Evolutionary conservation across 345 rosid genomes (phyloP).

Genomic region (Euphorbia lathyris): DNA sequence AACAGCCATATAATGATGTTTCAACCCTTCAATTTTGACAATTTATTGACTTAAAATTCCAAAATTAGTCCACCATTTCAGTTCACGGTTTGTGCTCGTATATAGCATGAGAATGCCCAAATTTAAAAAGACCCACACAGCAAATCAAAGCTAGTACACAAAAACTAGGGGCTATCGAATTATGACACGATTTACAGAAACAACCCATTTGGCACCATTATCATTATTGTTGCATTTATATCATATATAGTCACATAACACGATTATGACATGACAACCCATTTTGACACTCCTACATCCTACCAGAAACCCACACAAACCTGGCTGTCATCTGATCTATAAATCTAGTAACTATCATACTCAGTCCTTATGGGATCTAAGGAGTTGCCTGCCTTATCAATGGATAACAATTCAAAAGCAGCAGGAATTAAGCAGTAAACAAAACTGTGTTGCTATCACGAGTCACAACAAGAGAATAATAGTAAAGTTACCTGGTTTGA

Average conservation of each 20-base stretch:
- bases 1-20: not conserved
- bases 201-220: too few species aligned
- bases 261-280: too few species aligned
- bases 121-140: too few species aligned
- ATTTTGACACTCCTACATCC: too few species aligned
- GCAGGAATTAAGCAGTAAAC: not conserved
- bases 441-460: not conserved
- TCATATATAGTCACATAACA: too few species aligned
- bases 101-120: too few species aligned
- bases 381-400: not conserved
- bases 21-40: not conserved
- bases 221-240: too few species aligned
- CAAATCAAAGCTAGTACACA: too few species aligned
- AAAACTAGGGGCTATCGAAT: too few species aligned
- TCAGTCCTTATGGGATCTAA: too few species aligned
- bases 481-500: conserved; percentile 68
- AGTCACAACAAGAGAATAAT: not conserved
- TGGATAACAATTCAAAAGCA: not conserved
- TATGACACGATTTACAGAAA: too few species aligned
- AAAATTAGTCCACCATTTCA: not conserved
- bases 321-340: not conserved
- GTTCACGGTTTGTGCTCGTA: too few species aligned
- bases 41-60: not conserved
- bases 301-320: not conserved
- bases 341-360: not conserved